phyloP scores from a whole-genome alignment of 768 basidiomycete species.

The Trametes cinnabarina region DNA sequence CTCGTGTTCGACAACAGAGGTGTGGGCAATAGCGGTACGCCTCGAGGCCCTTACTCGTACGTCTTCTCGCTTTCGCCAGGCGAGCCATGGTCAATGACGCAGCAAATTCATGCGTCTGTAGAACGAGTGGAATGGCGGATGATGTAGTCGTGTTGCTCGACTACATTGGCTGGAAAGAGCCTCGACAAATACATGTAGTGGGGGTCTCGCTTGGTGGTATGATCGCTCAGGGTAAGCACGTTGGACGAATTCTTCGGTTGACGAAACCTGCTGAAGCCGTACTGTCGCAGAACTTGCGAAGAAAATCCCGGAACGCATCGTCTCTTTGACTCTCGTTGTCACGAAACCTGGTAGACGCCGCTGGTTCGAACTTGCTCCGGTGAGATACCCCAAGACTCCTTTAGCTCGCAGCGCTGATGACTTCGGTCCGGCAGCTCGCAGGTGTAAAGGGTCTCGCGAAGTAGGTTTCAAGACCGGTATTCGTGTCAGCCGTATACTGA shows the following conservation, averaged over 20 bases:
- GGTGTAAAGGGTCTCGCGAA: background rate
- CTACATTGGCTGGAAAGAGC: conserved; percentile 66
- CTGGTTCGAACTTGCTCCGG: conserved; percentile 64
- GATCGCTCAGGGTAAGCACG: conserved; percentile 66
- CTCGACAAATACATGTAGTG: conserved; percentile 64
- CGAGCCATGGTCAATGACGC: no score
- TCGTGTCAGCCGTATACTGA: background rate
- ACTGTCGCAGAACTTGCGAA: conserved; percentile 60
- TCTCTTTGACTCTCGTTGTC: conserved; percentile 63
- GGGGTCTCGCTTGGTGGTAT: conserved; percentile 80
- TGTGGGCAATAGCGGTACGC: conserved; percentile 70
- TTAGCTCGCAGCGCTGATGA: background rate
- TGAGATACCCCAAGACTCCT: conserved; percentile 30
- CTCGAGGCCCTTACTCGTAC: conserved; percentile 75
- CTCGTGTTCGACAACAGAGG: conserved; percentile 86
- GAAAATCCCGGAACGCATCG: conserved; percentile 63
- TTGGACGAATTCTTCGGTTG: no score
- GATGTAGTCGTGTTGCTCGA: conserved; percentile 68
- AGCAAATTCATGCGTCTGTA: conserved; percentile 25
- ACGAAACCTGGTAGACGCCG: conserved; percentile 64
- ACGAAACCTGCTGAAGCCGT: background rate
- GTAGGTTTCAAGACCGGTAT: background rate
- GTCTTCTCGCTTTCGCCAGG: conserved; percentile 23
- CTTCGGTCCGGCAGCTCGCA: background rate
- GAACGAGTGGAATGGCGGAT: conserved; percentile 76